Evolutionary conservation across 106 monocot genomes (phyloP), one percentile per base, ranked within the genome.

Genomic region (Ottelia alismoides): DNA sequence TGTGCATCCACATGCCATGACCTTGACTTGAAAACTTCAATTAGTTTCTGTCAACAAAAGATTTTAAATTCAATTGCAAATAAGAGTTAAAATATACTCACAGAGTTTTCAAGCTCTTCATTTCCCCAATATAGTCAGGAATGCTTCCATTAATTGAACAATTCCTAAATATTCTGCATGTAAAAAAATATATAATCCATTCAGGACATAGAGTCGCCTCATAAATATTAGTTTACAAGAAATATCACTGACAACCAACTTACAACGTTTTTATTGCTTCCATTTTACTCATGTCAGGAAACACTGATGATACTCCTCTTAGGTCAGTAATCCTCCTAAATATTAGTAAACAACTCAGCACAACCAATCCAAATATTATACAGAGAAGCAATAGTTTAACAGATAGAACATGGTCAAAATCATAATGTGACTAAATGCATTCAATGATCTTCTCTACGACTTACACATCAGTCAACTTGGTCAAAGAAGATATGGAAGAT

Each of bases 241-340:
- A 55, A 1, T 28, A 25, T 10, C 25, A 24, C 25, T 12, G 2
- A 30, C 20, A 20, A n/a, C 20, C 21, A 61, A 64, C 88, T 76
- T 56, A 88, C 88, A 88, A 18, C 50, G 26, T 71, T 47, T 63
- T 83, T 32, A 88, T 22, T 22, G 58, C 61, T 65, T 51, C n/a
- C 76, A 79, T 73, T 60, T 61, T 48, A 32, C 67, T 79, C 55
- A 88, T 47, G 16, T 68, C 53, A 2, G 88, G 82, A 44, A 88
- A 73, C 20, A 18, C n/a, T 22, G 88, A 88, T 19, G 47, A 21
- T 27, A 59, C 64, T 69, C 79, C 88, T 73, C 62, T 73, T 51
- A 88, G 32, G 47, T 88, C 88, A 44, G 57, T 79, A 28, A 88
- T 88, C 70, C 88, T 76, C 83, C 88, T 88, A 47, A 51, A 3